Evolutionary conservation across 352 stramenopile genomes (phyloP), one percentile per base, ranked within the genome.

Genomic region (Ophiocytium majus): DNA sequence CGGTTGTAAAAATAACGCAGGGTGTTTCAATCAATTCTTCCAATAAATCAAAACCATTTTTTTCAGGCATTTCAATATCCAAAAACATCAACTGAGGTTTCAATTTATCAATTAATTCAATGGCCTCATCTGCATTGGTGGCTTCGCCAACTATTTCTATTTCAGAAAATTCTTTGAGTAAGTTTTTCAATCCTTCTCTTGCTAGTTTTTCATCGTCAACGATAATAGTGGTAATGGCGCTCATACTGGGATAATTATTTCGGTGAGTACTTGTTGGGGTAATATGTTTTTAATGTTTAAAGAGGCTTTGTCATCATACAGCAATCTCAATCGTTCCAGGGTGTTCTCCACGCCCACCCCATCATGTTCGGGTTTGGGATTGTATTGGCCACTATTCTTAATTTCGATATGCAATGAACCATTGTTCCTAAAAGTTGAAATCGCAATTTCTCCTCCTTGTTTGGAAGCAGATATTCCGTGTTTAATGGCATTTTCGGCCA

Each of bases 121-220:
- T 71, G 23, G 57, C 57, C 28, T 71, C 57, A 23, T 23, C 57
- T 71, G 57, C 57, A 71, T 71, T 71, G 23, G 57, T 23, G 57
- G 19, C 23, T 71, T 71, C 57, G 23, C 19, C 57, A 23, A 71
- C 28, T 28, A 71, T 28, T 71, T 71, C 57, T 23, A 71, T 71
- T 71, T 71, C 57, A 23, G 23, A 23, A 28, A 23, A 28, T 23
- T 71, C 28, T 71, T 23, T 28, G 23, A 71, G 28, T 71, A 71
- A 71, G 19, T 23, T 23, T 71, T 71, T 71, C 28, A 71, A 28
- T 71, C 28, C 57, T 23, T 71, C 28, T 23, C 57, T 23, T 23
- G 57, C 57, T 71, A 71, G 28, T 71, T 28, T 71, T 71, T 71
- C 57, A 71, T 71, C 57, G 28, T 71, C 57, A 23, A 71, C 57